Base-by-base conservation (phyloP, 2,329 filamentous ascomycete species). In the Cadophora malorum region DNA sequence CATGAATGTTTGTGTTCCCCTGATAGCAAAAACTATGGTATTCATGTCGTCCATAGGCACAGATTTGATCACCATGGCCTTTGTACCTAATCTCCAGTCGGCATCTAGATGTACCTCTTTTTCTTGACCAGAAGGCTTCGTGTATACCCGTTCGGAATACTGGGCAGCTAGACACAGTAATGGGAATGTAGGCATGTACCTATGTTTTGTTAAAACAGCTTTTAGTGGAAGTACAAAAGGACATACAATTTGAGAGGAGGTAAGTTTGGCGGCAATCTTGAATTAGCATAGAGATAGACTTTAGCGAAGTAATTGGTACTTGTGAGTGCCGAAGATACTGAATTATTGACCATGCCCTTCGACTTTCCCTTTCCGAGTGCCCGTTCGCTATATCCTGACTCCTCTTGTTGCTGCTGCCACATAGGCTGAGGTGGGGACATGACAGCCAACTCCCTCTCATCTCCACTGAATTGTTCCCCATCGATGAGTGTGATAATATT, bases 21-120 rank as follows among this genome's bases (percentile, higher is more conserved):
- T 88, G 70, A 97, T 92, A 16, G 93, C 92, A 74, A 97, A 92
- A 12, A 96, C 90, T 65, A 97, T 90, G 21, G 90, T 90, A 76
- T 92, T 88, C 81, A 90, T 88, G 74, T 92, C 84, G 75, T 96
- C 92, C 76, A 94, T 88, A 1, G 92, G 88, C 0, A 94, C 85
- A 0, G 90, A 93, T 76, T 94, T 95, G 76, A 96, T 89, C 19
- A 92, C 88, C 90, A 95, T 95, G 28, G 93, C 91, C 77, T 94
- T 95, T 0, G 92, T 91, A n/a, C 92, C 92, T 3, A 86, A 84
- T 23, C 84, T 84, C 85, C 89, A 91, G 77, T 94, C 88, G 3
- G 91, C 88, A 45, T 89, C 84, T 45, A 96, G 84, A 72, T 92
- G 91, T 1, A 89, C 84, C 73, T 92, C 88, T 14, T 84, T 83